A percentile compares a stretch with the other conserved stretches of the same genome.
Evolutionary conservation across 371 early-diverging fungal species (phyloP).

Genomic region (Mucor lusitanicus): DNA sequence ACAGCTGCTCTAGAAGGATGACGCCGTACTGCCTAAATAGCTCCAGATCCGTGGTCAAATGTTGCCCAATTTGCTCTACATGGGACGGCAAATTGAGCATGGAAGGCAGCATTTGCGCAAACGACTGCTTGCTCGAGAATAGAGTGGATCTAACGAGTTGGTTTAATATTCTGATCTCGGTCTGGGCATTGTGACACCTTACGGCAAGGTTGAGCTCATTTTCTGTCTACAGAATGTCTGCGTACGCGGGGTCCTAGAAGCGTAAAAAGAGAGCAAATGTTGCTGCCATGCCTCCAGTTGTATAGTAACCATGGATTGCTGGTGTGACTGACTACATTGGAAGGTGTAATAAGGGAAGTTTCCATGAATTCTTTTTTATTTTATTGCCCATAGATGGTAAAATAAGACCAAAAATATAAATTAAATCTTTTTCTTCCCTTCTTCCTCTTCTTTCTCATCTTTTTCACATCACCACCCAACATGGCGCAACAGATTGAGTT

Average conservation of each 20-base stretch:
- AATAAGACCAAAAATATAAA: conserved; percentile 6
- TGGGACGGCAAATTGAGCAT: background rate
- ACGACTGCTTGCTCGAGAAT: background rate
- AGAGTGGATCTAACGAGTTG: background rate
- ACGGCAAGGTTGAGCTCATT: background rate
- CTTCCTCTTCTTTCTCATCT: background rate
- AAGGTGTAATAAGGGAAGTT: conserved; percentile 5
- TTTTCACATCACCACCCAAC: background rate
- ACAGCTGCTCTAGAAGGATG: background rate
- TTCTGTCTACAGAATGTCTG: background rate
- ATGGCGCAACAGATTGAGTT: conserved; percentile 16
- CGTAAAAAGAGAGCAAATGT: background rate
- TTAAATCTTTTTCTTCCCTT: conserved; percentile 2
- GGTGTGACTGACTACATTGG: background rate
- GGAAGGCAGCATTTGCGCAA: background rate
- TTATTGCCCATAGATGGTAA: conserved; percentile 17
- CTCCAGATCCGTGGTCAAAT: background rate
- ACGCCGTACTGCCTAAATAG: background rate
- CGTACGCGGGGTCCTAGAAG: background rate
- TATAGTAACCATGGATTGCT: background rate
- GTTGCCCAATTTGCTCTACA: background rate
- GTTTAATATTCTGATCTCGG: background rate
- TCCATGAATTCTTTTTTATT: conserved; percentile 10
- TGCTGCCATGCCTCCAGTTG: background rate
- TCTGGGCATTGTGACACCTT: background rate